These are phyloP conservation scores for Oidium heveae DNA, from an alignment of 2,329 filamentous ascomycete species.

Conservation along the genomic window DNA sequence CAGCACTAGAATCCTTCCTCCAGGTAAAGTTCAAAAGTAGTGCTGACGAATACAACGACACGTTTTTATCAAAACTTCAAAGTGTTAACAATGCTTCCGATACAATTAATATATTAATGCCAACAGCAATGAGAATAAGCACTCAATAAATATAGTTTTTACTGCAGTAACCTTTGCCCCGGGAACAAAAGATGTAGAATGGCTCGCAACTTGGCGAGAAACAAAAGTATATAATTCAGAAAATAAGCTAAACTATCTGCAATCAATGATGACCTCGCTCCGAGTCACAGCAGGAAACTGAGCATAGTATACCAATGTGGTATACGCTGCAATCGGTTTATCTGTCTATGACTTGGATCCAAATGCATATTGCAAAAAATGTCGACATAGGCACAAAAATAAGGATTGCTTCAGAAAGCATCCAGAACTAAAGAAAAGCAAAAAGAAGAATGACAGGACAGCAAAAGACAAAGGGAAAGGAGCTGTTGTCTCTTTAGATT, in stretches of 20 bases:
- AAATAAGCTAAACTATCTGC: neutral
- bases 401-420: too few relatives aligned
- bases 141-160: neutral
- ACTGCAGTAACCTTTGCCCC: neutral
- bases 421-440: too few relatives aligned
- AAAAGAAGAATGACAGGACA: too few relatives aligned
- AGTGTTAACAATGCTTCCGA: too few relatives aligned
- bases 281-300: neutral
- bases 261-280: neutral
- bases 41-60: neutral
- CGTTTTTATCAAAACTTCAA: too few relatives aligned
- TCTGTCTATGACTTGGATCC: neutral
- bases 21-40: neutral
- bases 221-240: neutral
- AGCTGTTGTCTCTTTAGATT: too few relatives aligned
- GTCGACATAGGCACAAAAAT: too few relatives aligned
- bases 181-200: neutral
- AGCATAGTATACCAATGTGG: neutral
- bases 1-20: neutral
- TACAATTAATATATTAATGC: too few relatives aligned
- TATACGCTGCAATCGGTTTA: neutral
- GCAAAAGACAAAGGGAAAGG: too few relatives aligned
- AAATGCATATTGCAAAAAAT: too few relatives aligned
- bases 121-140: too few relatives aligned
- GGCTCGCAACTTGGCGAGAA: neutral